Conservation (phyloP, 192 early-diverging fungal species). For the Allomyces arbusculus region DNA sequence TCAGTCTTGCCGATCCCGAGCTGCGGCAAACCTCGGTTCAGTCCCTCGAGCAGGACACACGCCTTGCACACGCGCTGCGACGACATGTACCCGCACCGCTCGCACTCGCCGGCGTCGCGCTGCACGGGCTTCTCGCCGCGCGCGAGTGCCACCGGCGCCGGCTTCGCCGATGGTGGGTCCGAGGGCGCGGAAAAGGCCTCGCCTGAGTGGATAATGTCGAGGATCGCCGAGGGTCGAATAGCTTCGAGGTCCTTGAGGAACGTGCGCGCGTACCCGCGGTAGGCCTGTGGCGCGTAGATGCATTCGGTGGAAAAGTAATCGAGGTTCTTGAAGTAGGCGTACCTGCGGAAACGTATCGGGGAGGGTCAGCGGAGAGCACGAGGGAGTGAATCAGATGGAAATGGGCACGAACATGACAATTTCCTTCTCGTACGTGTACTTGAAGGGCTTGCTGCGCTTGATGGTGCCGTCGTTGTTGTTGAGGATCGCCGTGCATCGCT, state of each 20-base stretch:
- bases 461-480: slow-evolving; percentile 53
- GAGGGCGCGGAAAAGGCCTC: slow-evolving; percentile 42
- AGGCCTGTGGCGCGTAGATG: slow-evolving; percentile 92
- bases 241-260: slow-evolving; percentile 90
- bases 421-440: slow-evolving; percentile 98
- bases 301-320: slow-evolving; percentile 99
- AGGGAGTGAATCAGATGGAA: too few species aligned
- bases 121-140: background rate
- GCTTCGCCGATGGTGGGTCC: background rate
- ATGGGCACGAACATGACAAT: slow-evolving; percentile 58
- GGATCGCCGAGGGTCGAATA: slow-evolving; percentile 67
- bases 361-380: background rate
- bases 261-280: slow-evolving; percentile 79
- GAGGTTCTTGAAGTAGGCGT: slow-evolving; percentile 87
- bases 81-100: slow-evolving; percentile 87
- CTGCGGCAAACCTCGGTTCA: slow-evolving; percentile 72
- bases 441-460: slow-evolving; percentile 87
- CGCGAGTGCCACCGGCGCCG: background rate
- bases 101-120: slow-evolving; percentile 21
- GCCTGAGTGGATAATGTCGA: slow-evolving; percentile 90
- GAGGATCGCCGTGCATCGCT: slow-evolving; percentile 77
- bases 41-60: slow-evolving; percentile 74
- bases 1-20: slow-evolving; percentile 16
- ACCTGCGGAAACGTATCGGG: slow-evolving; percentile 8
- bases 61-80: slow-evolving; percentile 84